These are phyloP conservation scores for Phytophthora pluvialis DNA, from an alignment of 352 stramenopile species.

Conservation along the genomic window DNA sequence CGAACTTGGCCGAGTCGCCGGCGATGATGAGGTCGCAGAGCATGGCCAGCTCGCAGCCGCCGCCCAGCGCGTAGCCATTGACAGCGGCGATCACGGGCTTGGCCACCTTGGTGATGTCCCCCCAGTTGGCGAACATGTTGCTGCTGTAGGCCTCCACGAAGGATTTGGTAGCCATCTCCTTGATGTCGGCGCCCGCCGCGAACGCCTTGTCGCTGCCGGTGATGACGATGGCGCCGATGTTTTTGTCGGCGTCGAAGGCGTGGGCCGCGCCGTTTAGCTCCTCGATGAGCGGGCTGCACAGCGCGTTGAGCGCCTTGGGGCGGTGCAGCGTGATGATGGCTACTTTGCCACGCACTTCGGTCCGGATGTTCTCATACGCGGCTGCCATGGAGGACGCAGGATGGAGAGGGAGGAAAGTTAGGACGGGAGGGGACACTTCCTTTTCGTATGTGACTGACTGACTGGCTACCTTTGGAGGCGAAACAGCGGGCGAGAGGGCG, in stretches of 20 bases:
- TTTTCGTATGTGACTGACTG: not conserved
- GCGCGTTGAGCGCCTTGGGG: conserved; percentile 97
- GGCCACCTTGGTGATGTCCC: conserved; percentile 93
- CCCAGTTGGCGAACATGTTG: conserved; percentile 99
- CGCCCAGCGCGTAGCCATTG: conserved; percentile 98
- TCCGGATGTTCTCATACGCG: conserved; percentile 89
- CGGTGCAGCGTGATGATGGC: conserved; percentile 96
- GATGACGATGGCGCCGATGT: conserved; percentile 95
- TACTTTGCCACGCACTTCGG: conserved; percentile 90
- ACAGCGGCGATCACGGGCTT: conserved; percentile 97
- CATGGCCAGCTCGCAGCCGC: conserved; percentile 99
- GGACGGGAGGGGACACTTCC: too few relatives aligned
- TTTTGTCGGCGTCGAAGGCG: conserved; percentile 93
- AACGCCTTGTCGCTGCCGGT: conserved; percentile 97
- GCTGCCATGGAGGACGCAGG: conserved; percentile 31
- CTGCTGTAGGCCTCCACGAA: conserved; percentile 94
- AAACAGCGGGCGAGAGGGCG: conserved; percentile 53
- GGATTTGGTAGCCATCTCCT: conserved; percentile 95
- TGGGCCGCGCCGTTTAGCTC: conserved; percentile 95
- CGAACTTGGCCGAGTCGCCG: conserved; percentile 97
- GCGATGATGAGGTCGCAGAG: conserved; percentile 99
- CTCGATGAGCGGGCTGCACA: conserved; percentile 94
- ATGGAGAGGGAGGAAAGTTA: too few relatives aligned
- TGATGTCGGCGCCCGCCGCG: conserved; percentile 96
- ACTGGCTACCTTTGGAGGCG: conserved; percentile 52